These are phyloP conservation scores for Candida arabinofermentans DNA, from an alignment of 805 yeast species.

Conservation along the genomic window DNA sequence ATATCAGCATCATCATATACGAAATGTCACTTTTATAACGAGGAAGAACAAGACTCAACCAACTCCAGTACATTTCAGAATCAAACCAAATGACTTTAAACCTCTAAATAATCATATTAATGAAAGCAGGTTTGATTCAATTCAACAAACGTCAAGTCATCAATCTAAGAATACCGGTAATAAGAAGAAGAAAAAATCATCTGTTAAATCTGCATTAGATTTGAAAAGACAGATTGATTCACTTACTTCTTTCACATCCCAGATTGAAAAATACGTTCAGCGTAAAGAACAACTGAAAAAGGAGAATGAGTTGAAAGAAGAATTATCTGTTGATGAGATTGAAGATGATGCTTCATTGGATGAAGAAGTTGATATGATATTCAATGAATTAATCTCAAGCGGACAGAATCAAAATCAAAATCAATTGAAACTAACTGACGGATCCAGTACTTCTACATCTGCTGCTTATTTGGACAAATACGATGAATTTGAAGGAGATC, in stretches of 20 bases:
- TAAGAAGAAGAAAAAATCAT: neutral
- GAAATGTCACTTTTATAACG: too few relatives aligned
- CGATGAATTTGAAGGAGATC: slow-evolving; percentile 4
- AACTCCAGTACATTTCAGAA: too few relatives aligned
- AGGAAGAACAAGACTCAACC: too few relatives aligned
- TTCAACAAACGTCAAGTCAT: too few relatives aligned
- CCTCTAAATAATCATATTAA: too few relatives aligned
- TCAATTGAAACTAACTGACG: neutral
- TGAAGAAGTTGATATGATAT: slow-evolving; percentile 28
- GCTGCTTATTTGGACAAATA: neutral
- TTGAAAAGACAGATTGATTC: neutral
- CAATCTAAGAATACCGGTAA: too few relatives aligned
- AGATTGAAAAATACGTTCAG: slow-evolving; percentile 21
- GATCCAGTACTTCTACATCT: neutral
- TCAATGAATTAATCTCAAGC: slow-evolving; percentile 22
- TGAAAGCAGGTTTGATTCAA: too few relatives aligned
- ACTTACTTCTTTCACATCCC: slow-evolving; percentile 17
- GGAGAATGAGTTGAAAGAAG: slow-evolving; percentile 14
- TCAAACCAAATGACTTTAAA: too few relatives aligned
- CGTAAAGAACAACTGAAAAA: slow-evolving; percentile 16
- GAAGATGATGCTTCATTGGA: slow-evolving; percentile 11
- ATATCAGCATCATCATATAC: too few relatives aligned
- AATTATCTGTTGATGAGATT: slow-evolving; percentile 17
- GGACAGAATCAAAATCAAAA: slow-evolving; percentile 13
- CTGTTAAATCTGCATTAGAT: neutral